phyloP scores from a whole-genome alignment of 306 rosid genomes.

The Castanea sativa region DNA sequence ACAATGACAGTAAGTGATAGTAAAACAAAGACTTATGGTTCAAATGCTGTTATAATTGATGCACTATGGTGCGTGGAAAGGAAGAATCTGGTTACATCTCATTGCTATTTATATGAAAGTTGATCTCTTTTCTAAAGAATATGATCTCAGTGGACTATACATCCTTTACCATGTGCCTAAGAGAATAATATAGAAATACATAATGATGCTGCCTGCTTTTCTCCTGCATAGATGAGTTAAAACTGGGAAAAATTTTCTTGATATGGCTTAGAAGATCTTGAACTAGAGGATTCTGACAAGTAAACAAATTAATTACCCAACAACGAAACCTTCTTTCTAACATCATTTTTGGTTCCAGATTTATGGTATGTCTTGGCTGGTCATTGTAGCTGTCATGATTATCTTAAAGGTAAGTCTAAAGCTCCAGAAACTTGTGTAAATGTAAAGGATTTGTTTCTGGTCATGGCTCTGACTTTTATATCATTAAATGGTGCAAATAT shows the following conservation, averaged over 20 bases:
- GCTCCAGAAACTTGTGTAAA: conserved; percentile 7
- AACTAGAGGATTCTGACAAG: neutral
- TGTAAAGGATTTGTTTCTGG: conserved; percentile 9
- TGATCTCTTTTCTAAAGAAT: neutral
- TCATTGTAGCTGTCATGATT: conserved; percentile 80
- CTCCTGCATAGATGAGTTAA: neutral
- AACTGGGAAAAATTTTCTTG: neutral
- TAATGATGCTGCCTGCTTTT: neutral
- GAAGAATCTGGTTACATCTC: neutral
- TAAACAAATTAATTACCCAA: neutral
- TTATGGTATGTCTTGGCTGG: conserved; percentile 93
- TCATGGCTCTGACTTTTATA: conserved; percentile 12
- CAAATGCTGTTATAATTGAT: neutral
- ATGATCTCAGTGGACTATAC: neutral
- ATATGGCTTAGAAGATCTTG: neutral
- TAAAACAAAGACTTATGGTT: neutral
- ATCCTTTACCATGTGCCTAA: neutral
- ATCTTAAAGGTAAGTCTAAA: conserved; percentile 67
- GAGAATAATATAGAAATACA: neutral
- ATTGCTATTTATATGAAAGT: neutral
- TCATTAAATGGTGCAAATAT: conserved; percentile 20
- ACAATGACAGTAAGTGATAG: neutral
- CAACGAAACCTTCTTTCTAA: conserved; percentile 17
- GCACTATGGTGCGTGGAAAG: neutral
- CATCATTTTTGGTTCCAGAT: conserved; percentile 50